A percentile compares a stretch with the other conserved stretches of the same genome.
phyloP scores from a whole-genome alignment of 83 land plant genomes.

The Picea engelmannii region DNA sequence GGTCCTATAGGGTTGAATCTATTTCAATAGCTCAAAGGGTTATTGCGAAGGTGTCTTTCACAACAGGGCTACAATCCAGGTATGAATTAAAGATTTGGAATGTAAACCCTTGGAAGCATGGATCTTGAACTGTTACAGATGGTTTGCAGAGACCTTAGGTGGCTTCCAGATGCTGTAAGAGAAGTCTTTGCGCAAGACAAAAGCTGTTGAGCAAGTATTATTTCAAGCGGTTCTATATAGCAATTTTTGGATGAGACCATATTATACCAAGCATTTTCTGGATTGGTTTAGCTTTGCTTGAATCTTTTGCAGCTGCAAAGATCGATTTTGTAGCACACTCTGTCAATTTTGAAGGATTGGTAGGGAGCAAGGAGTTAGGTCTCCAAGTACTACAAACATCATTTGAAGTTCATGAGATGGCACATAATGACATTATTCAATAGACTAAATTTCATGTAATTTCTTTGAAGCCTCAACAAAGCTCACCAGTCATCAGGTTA shows the following conservation, averaged over 20 bases:
- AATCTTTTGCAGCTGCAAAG: slow-evolving; percentile 39
- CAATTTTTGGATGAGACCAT: slow-evolving; percentile 81
- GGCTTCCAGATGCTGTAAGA: slow-evolving; percentile 56
- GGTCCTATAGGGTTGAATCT: too few species aligned
- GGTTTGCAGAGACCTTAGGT: slow-evolving; percentile 57
- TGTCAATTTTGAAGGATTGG: slow-evolving; percentile 29
- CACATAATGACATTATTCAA: slow-evolving; percentile 89
- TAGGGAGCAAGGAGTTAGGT: slow-evolving; percentile 63
- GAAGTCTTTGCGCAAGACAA: slow-evolving; percentile 43
- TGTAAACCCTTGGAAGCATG: too few species aligned
- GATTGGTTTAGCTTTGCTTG: slow-evolving; percentile 73
- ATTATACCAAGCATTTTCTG: slow-evolving; percentile 76
- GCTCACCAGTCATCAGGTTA: slow-evolving; percentile 61
- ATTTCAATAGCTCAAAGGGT: too few species aligned
- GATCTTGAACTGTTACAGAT: background rate
- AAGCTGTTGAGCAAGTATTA: slow-evolving; percentile 50
- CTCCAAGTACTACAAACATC: slow-evolving; percentile 49
- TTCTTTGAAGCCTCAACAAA: slow-evolving; percentile 72
- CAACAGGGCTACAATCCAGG: too few species aligned
- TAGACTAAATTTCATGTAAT: slow-evolving; percentile 80
- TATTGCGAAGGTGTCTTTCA: too few species aligned
- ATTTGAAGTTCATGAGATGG: slow-evolving; percentile 89
- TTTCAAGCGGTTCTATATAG: slow-evolving; percentile 73
- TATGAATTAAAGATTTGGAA: too few species aligned
- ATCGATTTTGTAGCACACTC: background rate